These are phyloP conservation scores for Ziziphus jujuba DNA, from an alignment of 306 rosid species.

Conservation along the genomic window DNA sequence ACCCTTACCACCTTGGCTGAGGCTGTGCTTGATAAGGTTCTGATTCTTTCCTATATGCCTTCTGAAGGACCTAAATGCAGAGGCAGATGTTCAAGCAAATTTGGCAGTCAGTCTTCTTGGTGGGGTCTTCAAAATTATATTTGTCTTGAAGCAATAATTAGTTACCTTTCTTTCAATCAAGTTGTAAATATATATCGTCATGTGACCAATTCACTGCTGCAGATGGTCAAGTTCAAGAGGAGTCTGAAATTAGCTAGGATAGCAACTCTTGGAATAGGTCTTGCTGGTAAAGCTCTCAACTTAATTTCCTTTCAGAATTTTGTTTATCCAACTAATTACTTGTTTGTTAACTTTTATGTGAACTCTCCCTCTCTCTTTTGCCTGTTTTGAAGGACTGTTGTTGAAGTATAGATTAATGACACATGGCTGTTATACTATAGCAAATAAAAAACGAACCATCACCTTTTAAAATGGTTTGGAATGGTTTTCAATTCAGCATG, in stretches of 20 bases:
- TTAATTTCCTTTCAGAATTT: neutral
- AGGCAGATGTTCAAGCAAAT: conserved; percentile 93
- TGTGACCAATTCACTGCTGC: conserved; percentile 28
- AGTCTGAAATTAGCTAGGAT: conserved; percentile 30
- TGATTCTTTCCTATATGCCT: conserved; percentile 29
- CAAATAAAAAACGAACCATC: too few relatives aligned
- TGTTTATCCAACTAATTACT: too few relatives aligned
- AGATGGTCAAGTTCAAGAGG: conserved; percentile 82
- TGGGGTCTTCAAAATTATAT: conserved; percentile 34
- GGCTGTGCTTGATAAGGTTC: conserved; percentile 14
- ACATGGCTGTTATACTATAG: too few relatives aligned
- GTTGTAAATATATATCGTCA: conserved; percentile 2
- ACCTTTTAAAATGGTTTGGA: too few relatives aligned
- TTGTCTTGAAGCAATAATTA: conserved; percentile 2
- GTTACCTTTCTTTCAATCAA: neutral
- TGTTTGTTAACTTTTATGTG: too few relatives aligned
- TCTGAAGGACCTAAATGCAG: conserved; percentile 65
- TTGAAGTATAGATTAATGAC: too few relatives aligned
- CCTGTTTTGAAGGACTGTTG: too few relatives aligned
- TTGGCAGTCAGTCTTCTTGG: conserved; percentile 73
- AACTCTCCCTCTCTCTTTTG: too few relatives aligned
- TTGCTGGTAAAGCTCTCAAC: conserved; percentile 22
- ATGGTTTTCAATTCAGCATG: too few relatives aligned
- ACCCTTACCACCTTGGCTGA: conserved; percentile 8
- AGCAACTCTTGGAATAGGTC: neutral